These are phyloP conservation scores for Berberis thunbergii DNA, from an alignment of 164 flowering plant species.

Conservation along the genomic window DNA sequence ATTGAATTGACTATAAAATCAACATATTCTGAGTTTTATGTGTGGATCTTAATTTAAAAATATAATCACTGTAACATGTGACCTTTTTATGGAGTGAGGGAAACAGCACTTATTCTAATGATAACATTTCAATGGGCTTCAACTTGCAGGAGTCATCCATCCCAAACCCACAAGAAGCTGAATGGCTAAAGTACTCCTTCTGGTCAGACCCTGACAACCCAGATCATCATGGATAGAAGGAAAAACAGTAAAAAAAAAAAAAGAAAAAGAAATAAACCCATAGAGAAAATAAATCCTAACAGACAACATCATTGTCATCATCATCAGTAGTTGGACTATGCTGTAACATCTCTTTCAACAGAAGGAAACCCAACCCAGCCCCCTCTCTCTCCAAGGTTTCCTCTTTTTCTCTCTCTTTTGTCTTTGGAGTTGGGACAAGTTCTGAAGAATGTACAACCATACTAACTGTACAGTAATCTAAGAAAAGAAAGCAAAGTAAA, in stretches of 20 bases:
- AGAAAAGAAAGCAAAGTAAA: not conserved
- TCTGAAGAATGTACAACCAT: not conserved
- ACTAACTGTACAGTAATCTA: conserved; percentile 7
- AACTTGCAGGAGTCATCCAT: conserved; percentile 22
- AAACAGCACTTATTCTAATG: conserved; percentile 2
- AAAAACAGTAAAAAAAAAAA: not conserved
- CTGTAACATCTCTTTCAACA: conserved; percentile 1
- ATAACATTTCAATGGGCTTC: not conserved
- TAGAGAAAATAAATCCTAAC: not conserved
- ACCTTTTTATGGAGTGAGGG: not conserved
- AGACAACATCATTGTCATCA: conserved; percentile 5
- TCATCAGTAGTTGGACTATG: conserved; percentile 6
- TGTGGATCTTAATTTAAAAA: too few relatives aligned
- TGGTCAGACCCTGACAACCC: conserved; percentile 94
- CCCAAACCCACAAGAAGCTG: conserved; percentile 46
- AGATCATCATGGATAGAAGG: conserved; percentile 53
- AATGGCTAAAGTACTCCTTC: conserved; percentile 72
- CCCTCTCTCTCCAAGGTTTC: not conserved
- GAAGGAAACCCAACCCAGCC: not conserved
- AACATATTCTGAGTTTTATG: too few relatives aligned
- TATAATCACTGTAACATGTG: too few relatives aligned
- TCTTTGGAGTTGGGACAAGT: conserved; percentile 1
- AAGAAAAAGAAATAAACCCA: not conserved
- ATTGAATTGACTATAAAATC: too few relatives aligned
- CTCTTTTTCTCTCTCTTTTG: not conserved